Base-by-base conservation (phyloP, 441 rosid genomes). In the Arabidopsis lyrata region DNA sequence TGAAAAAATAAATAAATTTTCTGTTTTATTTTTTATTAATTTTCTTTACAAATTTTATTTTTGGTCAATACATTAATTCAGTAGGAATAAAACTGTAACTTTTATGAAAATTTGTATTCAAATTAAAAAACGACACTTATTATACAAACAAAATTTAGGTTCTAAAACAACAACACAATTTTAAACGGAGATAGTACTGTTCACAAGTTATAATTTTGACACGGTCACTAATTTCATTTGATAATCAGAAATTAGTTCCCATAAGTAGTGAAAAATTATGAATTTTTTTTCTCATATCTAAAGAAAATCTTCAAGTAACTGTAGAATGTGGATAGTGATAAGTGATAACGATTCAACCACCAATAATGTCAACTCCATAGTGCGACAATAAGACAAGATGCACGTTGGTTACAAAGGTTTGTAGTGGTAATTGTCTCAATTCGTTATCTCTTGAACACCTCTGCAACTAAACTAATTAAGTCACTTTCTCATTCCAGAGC, bases 331-430 rank as follows among this genome's bases (percentile, higher is more conserved):
- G 65, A 64, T 35, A 63, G 2, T 45, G 65, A 45, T 65, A 27
- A 24, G 32, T 72, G 27, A 63, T 63, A 72, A 72, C 36, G 49
- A 55, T 48, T 54, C 45, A 64, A 55, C 52, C 65, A 65, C 53
- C 70, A 55, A 54, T 73, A 54, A 35, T 65, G 61, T 57, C 66
- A 66, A 74, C 77, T 64, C 52, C 38, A 4, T 54, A 44, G 50
- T 64, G 71, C 65, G 72, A 74, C 66, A 57, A 45, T 38, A 35
- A 74, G 66, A 66, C 60, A 74, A 66, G 29, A 16, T 36, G 15
- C 66, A 65, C 66, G 66, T 48, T 48, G 72, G 44, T 65, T 66
- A 63, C 77, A 73, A 63, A 73, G 65, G 60, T 45, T 45, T 64
- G 57, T 22, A 64, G 70, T 35, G 64, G 64, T 45, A 54, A 45